Base-by-base conservation (phyloP, 257 asterid genomes). In the Solanum arcanum region DNA sequence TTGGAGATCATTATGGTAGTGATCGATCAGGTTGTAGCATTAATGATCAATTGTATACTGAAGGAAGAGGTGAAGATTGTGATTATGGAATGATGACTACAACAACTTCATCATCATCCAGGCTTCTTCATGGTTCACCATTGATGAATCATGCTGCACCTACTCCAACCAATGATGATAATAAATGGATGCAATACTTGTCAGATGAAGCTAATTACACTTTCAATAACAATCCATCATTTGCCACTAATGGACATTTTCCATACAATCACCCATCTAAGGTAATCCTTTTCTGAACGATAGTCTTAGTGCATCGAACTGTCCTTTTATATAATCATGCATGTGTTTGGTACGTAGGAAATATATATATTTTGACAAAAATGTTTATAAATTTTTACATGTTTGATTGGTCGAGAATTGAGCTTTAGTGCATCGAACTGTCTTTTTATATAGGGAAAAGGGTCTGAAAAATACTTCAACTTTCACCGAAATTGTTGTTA, bases 141-240 rank as follows among this genome's bases (percentile, higher is more conserved):
- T 42, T 93, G 69, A 78, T 47, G 78, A 62, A 82, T 37, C 39
- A 37, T 41, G 73, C 83, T 33, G 83, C 73, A 62, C 29, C 87
- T 39, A 88, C 93, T 44, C 89, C 95, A 18, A 91, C 12, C 75
- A 68, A 78, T 76, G 23, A 49, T 66, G 90, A 86, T 16, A 89
- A 86, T 14, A 90, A 91, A 31, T 97, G 99, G 98, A 90, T 92
- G 88, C 98, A 95, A 9, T 97, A 97, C 90, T 91, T 92, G 83
- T 94, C 99, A 2, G 96, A 94, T 11, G 99, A 97, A 87, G 95
- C 97, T 7, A 64, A 64, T 64, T 91, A 94, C 86, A 75, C 89
- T 88, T 92, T 90, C 88, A 86, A 88, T 60, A 87, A 91, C 3
- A 87, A 90, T 23, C 93, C 94, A 7, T 91, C 94, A 9, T 29